Evolutionary conservation across 129 eudicot genomes (phyloP).

Genomic region (Chrysanthemum makinoi): DNA sequence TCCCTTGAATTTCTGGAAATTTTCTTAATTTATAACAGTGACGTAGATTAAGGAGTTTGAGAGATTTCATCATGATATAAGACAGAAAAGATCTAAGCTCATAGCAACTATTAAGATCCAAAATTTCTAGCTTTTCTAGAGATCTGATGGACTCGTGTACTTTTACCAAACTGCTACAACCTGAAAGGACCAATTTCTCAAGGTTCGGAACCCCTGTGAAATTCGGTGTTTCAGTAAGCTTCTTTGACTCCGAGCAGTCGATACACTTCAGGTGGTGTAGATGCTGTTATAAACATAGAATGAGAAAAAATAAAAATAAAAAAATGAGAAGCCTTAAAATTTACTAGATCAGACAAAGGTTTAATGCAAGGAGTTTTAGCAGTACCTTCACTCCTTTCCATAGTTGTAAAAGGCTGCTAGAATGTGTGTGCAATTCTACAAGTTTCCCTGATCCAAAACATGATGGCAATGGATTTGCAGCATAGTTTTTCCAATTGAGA

Average conservation of each 20-base stretch:
- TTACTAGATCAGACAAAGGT: neutral
- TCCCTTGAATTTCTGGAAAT: constrained; percentile 22
- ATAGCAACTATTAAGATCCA: constrained; percentile 17
- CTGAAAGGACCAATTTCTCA: constrained; percentile 22
- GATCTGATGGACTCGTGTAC: constrained; percentile 23
- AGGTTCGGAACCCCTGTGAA: constrained; percentile 26
- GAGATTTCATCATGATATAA: constrained; percentile 16
- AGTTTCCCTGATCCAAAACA: constrained; percentile 22
- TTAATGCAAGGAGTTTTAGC: neutral
- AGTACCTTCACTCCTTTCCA: constrained; percentile 30
- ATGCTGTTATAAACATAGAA: constrained; percentile 7
- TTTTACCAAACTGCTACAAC: constrained; percentile 23
- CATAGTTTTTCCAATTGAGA: constrained; percentile 25
- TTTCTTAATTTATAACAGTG: constrained; percentile 1
- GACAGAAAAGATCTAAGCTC: constrained; percentile 25
- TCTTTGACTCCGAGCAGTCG: constrained; percentile 17
- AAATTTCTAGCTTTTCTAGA: constrained; percentile 8
- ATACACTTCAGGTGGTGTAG: constrained; percentile 23
- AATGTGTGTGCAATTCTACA: constrained; percentile 21
- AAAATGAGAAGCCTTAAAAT: neutral
- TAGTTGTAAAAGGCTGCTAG: constrained; percentile 18
- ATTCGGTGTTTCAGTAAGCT: constrained; percentile 21
- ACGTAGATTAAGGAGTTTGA: constrained; percentile 11
- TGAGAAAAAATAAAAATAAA: neutral
- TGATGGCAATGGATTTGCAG: constrained; percentile 18